A percentile compares a stretch with the other conserved stretches of the same genome.
Conservation (phyloP, 2,329 filamentous ascomycete species). For the Beauveria sp. region DNA sequence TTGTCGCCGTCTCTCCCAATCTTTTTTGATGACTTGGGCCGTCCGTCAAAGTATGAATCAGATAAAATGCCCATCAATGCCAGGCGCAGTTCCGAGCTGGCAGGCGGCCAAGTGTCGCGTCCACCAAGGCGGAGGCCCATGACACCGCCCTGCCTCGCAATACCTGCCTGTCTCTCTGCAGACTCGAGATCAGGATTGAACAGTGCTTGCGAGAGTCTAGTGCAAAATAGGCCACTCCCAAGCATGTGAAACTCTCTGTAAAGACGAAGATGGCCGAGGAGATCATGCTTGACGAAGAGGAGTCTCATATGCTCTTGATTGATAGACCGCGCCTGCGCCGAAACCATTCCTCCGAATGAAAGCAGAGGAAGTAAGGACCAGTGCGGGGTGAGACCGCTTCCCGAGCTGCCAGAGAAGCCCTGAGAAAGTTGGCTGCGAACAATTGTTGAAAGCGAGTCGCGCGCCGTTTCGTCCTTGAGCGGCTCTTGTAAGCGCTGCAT, state of each 20-base stretch:
- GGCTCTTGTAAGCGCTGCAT: conserved; percentile 37
- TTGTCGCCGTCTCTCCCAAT: conserved; percentile 16
- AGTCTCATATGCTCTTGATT: conserved; percentile 68
- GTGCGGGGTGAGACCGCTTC: conserved; percentile 38
- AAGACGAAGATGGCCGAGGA: conserved; percentile 64
- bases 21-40: conserved; percentile 22
- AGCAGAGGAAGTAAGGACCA: conserved; percentile 58
- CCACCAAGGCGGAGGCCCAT: conserved; percentile 81
- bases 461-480: conserved; percentile 15
- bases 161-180: conserved; percentile 64
- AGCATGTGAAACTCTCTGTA: conserved; percentile 78
- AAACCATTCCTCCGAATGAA: conserved; percentile 68
- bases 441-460: conserved; percentile 33
- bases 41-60: conserved; percentile 53
- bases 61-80: conserved; percentile 78
- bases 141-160: conserved; percentile 58
- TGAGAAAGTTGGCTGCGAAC: conserved; percentile 32
- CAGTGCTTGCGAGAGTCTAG: conserved; percentile 70
- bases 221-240: conserved; percentile 76
- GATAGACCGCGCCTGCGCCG: conserved; percentile 66
- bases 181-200: conserved; percentile 79
- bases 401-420: conserved; percentile 15
- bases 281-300: conserved; percentile 65
- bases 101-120: conserved; percentile 82
- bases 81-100: conserved; percentile 84